A percentile compares a stretch with the other conserved stretches of the same genome.
Conservation (phyloP, 1,139 yeast species). For the Yamadazyma diospyri region DNA sequence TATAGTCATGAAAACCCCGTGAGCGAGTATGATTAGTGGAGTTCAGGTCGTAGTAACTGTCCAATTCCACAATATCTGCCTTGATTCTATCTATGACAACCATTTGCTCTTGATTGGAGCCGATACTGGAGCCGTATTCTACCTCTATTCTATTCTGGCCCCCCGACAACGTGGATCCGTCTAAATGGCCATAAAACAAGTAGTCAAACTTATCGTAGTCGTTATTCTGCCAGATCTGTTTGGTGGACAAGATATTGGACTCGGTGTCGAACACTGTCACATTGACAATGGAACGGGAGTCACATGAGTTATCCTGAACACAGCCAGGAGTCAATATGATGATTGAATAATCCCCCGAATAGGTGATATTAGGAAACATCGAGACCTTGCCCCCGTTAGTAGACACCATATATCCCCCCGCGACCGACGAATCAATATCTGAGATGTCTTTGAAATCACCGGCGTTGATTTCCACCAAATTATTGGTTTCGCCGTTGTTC, state of each 20-base stretch:
- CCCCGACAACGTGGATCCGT: constrained; percentile 38
- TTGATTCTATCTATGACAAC: constrained; percentile 74
- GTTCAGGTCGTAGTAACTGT: constrained; percentile 32
- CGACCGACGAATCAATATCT: constrained; percentile 29
- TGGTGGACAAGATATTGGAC: constrained; percentile 38
- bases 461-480: constrained; percentile 27
- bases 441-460: constrained; percentile 34
- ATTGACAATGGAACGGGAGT: constrained; percentile 69
- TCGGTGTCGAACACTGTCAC: constrained; percentile 59
- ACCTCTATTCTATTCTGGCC: constrained; percentile 52
- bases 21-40: constrained; percentile 27
- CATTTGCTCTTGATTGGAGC: constrained; percentile 24
- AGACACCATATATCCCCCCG: constrained; percentile 21
- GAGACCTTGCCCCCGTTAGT: constrained; percentile 49
- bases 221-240: constrained; percentile 72
- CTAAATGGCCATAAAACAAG: constrained; percentile 67
- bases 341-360: constrained; percentile 73
- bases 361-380: constrained; percentile 67
- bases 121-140: constrained; percentile 33
- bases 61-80: constrained; percentile 52
- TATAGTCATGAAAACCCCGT: constrained; percentile 14
- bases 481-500: constrained; percentile 27
- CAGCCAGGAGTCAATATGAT: constrained; percentile 88
- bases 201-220: constrained; percentile 75
- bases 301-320: constrained; percentile 62